Evolutionary conservation across 441 rosid species (phyloP).

Genomic region (Rhodomyrtus psidioides): DNA sequence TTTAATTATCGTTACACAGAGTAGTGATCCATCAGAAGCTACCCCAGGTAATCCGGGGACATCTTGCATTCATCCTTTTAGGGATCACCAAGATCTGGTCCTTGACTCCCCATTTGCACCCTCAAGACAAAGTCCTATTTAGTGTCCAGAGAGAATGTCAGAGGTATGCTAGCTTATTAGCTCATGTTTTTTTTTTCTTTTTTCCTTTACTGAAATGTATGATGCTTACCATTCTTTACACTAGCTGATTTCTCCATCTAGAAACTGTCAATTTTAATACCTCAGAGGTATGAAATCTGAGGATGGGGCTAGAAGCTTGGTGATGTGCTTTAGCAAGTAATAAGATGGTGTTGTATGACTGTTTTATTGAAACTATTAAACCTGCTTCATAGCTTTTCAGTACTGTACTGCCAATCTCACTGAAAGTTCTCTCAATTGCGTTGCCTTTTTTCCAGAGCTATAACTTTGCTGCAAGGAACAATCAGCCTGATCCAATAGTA

Average conservation of each 20-base stretch:
- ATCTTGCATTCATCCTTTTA: neutral
- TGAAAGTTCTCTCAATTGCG: neutral
- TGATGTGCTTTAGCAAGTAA: neutral
- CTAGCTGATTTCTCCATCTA: neutral
- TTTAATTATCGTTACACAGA: neutral
- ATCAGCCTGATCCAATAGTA: conserved; percentile 11
- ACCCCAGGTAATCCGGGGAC: neutral
- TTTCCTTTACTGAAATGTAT: neutral
- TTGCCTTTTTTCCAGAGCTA: conserved; percentile 9
- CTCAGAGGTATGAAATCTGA: neutral
- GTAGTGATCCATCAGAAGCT: neutral
- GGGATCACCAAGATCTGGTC: neutral
- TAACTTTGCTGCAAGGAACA: conserved; percentile 12
- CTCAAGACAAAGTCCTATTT: neutral
- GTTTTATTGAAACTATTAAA: neutral
- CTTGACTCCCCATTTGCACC: neutral
- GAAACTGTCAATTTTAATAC: neutral
- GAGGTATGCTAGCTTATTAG: neutral
- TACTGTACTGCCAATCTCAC: neutral
- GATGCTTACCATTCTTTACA: neutral
- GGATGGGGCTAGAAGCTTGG: neutral
- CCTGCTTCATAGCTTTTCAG: neutral
- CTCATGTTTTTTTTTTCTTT: neutral
- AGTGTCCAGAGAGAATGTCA: neutral
- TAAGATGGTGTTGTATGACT: neutral